phyloP scores from a whole-genome alignment of 441 rosid genomes.

The Cnidoscolus chayamansa region DNA sequence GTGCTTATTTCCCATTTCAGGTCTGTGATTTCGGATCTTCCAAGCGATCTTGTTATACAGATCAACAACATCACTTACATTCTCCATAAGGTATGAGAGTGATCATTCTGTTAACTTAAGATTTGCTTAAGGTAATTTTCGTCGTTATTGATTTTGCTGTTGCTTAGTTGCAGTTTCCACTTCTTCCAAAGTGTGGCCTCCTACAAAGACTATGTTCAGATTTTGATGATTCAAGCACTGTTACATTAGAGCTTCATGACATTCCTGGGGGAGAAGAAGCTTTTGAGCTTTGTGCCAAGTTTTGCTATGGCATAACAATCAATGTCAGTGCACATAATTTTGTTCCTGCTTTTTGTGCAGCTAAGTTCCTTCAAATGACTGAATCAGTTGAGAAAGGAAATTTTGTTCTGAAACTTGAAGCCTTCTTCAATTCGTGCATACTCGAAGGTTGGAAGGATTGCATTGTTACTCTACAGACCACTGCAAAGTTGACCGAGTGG shows the following conservation, averaged over 20 bases:
- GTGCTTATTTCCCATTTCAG: constrained; percentile 37
- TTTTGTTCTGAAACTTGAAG: constrained; percentile 70
- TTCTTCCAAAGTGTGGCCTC: constrained; percentile 86
- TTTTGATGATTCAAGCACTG: constrained; percentile 41
- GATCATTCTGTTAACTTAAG: too few species aligned
- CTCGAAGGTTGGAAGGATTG: constrained; percentile 98
- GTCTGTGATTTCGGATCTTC: constrained; percentile 64
- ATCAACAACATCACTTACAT: constrained; percentile 61
- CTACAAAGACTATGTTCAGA: constrained; percentile 55
- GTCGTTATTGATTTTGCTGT: constrained; percentile 27
- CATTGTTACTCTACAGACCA: constrained; percentile 63
- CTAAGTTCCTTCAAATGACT: constrained; percentile 86
- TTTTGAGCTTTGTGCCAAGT: constrained; percentile 90
- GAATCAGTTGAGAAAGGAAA: constrained; percentile 82
- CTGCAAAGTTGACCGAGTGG: constrained; percentile 72
- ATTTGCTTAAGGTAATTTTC: too few species aligned
- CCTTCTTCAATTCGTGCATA: constrained; percentile 87
- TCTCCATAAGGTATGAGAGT: constrained; percentile 71
- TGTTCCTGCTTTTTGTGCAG: constrained; percentile 81
- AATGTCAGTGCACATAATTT: constrained; percentile 83
- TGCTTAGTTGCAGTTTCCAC: constrained; percentile 69
- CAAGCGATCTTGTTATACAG: constrained; percentile 58
- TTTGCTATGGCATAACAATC: constrained; percentile 88
- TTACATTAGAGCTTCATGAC: constrained; percentile 71
- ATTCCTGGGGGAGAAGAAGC: constrained; percentile 96